Conservation (phyloP, 208 protist species). For the Leishmania lainsoni region DNA sequence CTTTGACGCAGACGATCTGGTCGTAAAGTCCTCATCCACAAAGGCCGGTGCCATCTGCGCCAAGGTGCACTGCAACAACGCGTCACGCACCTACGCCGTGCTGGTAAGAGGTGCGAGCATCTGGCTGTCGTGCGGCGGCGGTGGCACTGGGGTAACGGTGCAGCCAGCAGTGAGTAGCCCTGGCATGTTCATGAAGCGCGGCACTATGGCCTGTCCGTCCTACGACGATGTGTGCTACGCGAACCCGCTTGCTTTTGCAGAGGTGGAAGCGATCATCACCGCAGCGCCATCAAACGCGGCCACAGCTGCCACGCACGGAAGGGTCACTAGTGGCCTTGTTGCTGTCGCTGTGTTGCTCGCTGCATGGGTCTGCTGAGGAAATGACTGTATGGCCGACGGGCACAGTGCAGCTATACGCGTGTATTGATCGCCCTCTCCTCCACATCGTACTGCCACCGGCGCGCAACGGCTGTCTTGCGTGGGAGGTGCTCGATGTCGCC, state of each 20-base stretch:
- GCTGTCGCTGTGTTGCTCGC: too few species aligned
- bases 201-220: slow-evolving; percentile 41
- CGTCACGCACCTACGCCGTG: slow-evolving; percentile 20
- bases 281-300: not conserved
- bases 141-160: slow-evolving; percentile 13
- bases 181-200: slow-evolving; percentile 13
- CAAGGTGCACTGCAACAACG: slow-evolving; percentile 25
- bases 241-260: slow-evolving; percentile 7
- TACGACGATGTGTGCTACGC: slow-evolving; percentile 46
- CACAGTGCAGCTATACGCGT: too few species aligned
- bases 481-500: too few species aligned
- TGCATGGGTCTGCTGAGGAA: too few species aligned
- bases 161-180: slow-evolving; percentile 8
- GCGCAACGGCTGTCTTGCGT: too few species aligned
- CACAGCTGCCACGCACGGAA: too few species aligned
- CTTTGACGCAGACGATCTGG: too few species aligned
- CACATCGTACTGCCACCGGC: too few species aligned
- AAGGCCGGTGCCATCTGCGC: slow-evolving; percentile 21
- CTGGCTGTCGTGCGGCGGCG: slow-evolving; percentile 20
- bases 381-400: too few species aligned
- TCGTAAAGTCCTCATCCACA: slow-evolving; percentile 4
- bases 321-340: too few species aligned
- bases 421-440: too few species aligned
- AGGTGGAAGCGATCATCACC: not conserved
- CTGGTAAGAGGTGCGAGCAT: slow-evolving; percentile 15